A percentile compares a stretch with the other conserved stretches of the same genome.
Evolutionary conservation across 805 yeast species (phyloP).

Genomic region (Danielia reshetovae): DNA sequence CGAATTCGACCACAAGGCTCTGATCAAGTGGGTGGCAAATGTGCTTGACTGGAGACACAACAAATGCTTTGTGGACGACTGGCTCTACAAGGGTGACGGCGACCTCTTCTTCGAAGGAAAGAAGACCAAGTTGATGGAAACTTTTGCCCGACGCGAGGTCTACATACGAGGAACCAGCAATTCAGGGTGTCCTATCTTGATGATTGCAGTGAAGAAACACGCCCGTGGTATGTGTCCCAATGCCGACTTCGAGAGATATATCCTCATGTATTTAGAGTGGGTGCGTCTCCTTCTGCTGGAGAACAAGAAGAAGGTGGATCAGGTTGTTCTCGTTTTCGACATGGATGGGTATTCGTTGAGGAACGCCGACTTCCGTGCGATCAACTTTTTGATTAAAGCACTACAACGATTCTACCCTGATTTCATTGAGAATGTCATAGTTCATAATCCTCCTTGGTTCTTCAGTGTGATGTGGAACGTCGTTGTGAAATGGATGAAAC

Average conservation of each 20-base stretch:
- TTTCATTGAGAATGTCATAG: constrained; percentile 6
- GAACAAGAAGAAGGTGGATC: constrained; percentile 6
- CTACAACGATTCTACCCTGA: constrained; percentile 11
- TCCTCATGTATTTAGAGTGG: constrained; percentile 9
- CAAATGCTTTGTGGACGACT: constrained; percentile 4
- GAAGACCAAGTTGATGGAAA: constrained; percentile 3
- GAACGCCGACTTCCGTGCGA: constrained; percentile 12
- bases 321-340: constrained; percentile 9
- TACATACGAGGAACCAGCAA: constrained; percentile 6
- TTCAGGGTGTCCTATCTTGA: constrained; percentile 6
- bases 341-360: constrained; percentile 10
- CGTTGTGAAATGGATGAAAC: constrained; percentile 11
- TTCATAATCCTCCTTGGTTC: constrained; percentile 12
- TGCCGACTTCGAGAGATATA: constrained; percentile 6
- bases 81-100: constrained; percentile 9
- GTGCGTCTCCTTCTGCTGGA: constrained; percentile 6
- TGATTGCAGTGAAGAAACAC: constrained; percentile 6
- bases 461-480: constrained; percentile 11
- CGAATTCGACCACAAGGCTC: constrained; percentile 4
- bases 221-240: constrained; percentile 6
- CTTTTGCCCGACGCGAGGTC: constrained; percentile 6
- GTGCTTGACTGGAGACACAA: constrained; percentile 11
- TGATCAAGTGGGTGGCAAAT: constrained; percentile 9
- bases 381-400: constrained; percentile 7
- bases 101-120: constrained; percentile 3